phyloP scores from a whole-genome alignment of 352 stramenopile genomes.

The Phytopythium helicoides region DNA sequence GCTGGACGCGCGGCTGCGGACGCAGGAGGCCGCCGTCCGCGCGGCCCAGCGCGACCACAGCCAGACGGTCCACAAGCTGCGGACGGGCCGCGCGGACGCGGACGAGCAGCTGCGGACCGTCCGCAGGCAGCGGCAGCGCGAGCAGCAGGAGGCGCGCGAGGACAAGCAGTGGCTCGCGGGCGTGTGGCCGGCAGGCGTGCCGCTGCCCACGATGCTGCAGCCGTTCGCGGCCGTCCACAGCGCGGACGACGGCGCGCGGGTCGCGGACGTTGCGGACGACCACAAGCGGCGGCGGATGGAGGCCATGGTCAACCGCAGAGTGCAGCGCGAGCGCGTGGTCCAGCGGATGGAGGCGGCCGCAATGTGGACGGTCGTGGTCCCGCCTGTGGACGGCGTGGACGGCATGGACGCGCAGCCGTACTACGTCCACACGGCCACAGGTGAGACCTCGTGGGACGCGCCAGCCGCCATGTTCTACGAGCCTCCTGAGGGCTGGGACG shows the following conservation, averaged over 20 bases:
- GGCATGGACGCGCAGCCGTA: slow-evolving; percentile 39
- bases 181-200: slow-evolving; percentile 58
- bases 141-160: slow-evolving; percentile 44
- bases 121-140: slow-evolving; percentile 22
- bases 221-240: slow-evolving; percentile 9
- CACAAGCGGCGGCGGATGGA: slow-evolving; percentile 28
- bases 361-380: slow-evolving; percentile 54
- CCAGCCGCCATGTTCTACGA: slow-evolving; percentile 61
- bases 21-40: too few relatives aligned
- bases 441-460: slow-evolving; percentile 51
- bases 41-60: too few relatives aligned
- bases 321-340: slow-evolving; percentile 34
- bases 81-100: too few relatives aligned
- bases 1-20: too few relatives aligned
- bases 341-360: slow-evolving; percentile 36
- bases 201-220: slow-evolving; percentile 57
- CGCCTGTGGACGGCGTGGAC: slow-evolving; percentile 12
- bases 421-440: slow-evolving; percentile 53
- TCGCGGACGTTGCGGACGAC: slow-evolving; percentile 24
- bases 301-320: slow-evolving; percentile 33
- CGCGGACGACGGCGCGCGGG: slow-evolving; percentile 7
- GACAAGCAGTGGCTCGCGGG: slow-evolving; percentile 63
- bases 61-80: too few relatives aligned
- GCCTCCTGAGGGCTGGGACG: slow-evolving; percentile 51
- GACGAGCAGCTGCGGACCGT: too few relatives aligned